Conservation (phyloP, 108 stramenopile species). For the Cylindrotheca fusiformis region DNA sequence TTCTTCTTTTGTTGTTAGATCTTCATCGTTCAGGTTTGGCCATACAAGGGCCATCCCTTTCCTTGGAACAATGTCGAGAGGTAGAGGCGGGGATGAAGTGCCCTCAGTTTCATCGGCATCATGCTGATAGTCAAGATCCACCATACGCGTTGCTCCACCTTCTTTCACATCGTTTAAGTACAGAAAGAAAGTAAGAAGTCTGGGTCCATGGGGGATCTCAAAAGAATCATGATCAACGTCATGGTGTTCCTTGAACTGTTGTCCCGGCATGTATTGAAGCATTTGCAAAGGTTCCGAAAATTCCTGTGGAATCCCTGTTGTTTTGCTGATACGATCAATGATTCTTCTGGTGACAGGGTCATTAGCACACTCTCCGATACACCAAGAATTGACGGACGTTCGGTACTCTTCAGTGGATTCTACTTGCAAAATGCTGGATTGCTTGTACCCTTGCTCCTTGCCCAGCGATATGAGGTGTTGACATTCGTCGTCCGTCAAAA, state of each 20-base stretch:
- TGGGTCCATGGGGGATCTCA: slow-evolving; percentile 48
- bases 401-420: slow-evolving; percentile 43
- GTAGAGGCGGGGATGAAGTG: slow-evolving; percentile 56
- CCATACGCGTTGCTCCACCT: slow-evolving; percentile 82
- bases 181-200: slow-evolving; percentile 73
- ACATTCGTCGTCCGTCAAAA: slow-evolving; percentile 70
- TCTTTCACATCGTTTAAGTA: no score
- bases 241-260: slow-evolving; percentile 40
- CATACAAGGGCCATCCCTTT: slow-evolving; percentile 72
- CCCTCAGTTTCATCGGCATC: slow-evolving; percentile 75
- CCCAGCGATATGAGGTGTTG: slow-evolving; percentile 68
- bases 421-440: no score
- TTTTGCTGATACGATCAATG: slow-evolving; percentile 44
- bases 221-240: slow-evolving; percentile 39
- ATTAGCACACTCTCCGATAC: slow-evolving; percentile 43
- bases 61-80: slow-evolving; percentile 64
- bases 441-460: slow-evolving; percentile 52
- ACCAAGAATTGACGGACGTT: slow-evolving; percentile 77
- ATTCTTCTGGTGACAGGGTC: slow-evolving; percentile 40
- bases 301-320: slow-evolving; percentile 32
- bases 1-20: slow-evolving; percentile 46
- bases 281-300: slow-evolving; percentile 71
- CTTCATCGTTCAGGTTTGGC: slow-evolving; percentile 65
- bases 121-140: slow-evolving; percentile 84
- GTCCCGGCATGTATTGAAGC: slow-evolving; percentile 23